Percentiles rank a stretch among this genome's conserved stretches.
These are phyloP conservation scores for Vicia villosa DNA, from an alignment of 306 rosid genomes.

Conservation along the genomic window DNA sequence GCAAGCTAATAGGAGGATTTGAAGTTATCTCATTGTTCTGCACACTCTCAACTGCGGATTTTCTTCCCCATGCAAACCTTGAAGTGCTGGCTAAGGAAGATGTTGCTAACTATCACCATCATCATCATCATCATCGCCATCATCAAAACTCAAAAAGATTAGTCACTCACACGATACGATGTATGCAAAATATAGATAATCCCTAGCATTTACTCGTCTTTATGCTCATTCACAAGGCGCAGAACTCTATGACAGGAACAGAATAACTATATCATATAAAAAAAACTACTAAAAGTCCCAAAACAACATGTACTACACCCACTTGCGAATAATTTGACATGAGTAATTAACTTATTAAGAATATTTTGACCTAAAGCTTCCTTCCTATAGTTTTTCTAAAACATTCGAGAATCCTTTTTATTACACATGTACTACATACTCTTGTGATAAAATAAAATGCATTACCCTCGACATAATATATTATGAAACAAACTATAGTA, in stretches of 20 bases:
- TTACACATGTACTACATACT: background rate
- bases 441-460: too few relatives aligned
- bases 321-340: too few relatives aligned
- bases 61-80: constrained; percentile 90
- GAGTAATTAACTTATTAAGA: background rate
- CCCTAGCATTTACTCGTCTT: background rate
- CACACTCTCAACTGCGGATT: constrained; percentile 43
- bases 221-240: background rate
- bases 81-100: constrained; percentile 78
- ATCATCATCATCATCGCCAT: background rate
- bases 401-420: constrained; percentile 1
- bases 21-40: constrained; percentile 39
- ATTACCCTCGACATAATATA: too few relatives aligned
- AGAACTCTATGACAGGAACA: background rate
- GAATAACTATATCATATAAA: background rate
- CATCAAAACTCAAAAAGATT: constrained; percentile 29
- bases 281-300: too few relatives aligned
- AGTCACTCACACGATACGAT: constrained; percentile 35
- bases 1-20: constrained; percentile 59
- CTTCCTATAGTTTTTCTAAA: background rate
- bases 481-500: background rate
- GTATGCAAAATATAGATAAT: constrained; percentile 28
- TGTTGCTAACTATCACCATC: constrained; percentile 53
- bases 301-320: too few relatives aligned
- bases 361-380: background rate